phyloP scores from a whole-genome alignment of 139 green algal genomes.

The Penium margaritaceum region DNA sequence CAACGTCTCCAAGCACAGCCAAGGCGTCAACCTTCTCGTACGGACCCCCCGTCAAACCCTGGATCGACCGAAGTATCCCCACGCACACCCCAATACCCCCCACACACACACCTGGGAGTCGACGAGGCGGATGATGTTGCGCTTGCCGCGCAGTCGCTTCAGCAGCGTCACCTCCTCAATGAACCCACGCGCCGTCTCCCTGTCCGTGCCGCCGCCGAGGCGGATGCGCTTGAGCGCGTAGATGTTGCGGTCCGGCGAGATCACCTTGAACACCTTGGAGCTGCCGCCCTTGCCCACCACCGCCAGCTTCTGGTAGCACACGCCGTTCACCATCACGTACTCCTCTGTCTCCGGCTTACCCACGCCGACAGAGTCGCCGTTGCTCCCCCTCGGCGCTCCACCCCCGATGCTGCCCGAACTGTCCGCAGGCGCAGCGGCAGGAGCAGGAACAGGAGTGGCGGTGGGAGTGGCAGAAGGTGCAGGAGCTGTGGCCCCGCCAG shows the following conservation, averaged over 20 bases:
- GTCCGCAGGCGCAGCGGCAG: background rate
- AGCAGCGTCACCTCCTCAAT: slow-evolving; percentile 89
- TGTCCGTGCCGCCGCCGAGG: slow-evolving; percentile 57
- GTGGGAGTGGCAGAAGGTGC: background rate
- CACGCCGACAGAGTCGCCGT: background rate
- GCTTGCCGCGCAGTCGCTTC: slow-evolving; percentile 62
- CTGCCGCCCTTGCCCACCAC: slow-evolving; percentile 81
- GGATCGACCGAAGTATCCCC: too few species aligned
- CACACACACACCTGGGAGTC: slow-evolving; percentile 61
- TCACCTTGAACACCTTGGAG: slow-evolving; percentile 90
- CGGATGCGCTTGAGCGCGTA: slow-evolving; percentile 91
- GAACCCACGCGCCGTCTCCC: slow-evolving; percentile 76
- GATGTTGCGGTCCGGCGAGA: slow-evolving; percentile 80
- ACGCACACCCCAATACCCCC: background rate
- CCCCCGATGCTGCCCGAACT: background rate
- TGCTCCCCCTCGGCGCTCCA: background rate
- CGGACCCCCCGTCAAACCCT: too few species aligned
- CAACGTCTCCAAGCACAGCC: too few species aligned
- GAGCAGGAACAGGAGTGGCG: background rate
- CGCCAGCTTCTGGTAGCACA: slow-evolving; percentile 83
- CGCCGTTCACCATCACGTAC: slow-evolving; percentile 67
- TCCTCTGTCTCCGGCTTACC: slow-evolving; percentile 54
- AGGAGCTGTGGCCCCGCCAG: background rate
- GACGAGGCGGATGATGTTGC: slow-evolving; percentile 93
- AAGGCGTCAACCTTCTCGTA: too few species aligned